Conservation (phyloP, 2,329 filamentous ascomycete species). For the Fusarium acutatum region DNA sequence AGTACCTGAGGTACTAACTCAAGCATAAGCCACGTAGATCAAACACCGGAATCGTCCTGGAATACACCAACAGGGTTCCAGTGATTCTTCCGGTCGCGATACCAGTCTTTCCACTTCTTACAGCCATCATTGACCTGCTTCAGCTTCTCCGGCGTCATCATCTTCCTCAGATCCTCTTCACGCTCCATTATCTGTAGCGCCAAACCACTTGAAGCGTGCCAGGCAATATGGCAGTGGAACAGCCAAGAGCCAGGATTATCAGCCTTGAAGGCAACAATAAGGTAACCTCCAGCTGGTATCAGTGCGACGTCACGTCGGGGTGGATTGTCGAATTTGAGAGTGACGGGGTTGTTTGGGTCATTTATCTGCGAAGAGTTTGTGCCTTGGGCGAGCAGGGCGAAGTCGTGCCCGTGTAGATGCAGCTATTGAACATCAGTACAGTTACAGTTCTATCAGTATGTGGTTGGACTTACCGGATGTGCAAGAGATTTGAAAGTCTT, state of each 20-base stretch:
- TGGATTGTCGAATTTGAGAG: slow-evolving; percentile 16
- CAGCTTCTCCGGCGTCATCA: slow-evolving; percentile 5
- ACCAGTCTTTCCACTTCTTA: slow-evolving; percentile 21
- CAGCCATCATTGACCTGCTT: slow-evolving; percentile 6
- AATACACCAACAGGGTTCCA: background rate
- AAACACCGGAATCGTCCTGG: slow-evolving; percentile 5
- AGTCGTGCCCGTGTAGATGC: slow-evolving; percentile 23
- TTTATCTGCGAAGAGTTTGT: background rate
- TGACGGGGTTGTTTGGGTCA: background rate
- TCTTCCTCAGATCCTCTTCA: slow-evolving; percentile 7
- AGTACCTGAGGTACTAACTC: too few species aligned
- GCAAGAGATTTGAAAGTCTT: background rate
- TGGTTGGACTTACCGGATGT: background rate
- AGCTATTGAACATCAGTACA: background rate
- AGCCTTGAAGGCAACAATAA: slow-evolving; percentile 10
- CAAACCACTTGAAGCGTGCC: slow-evolving; percentile 21
- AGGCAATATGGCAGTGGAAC: slow-evolving; percentile 23
- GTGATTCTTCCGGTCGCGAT: background rate
- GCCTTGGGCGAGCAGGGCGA: slow-evolving; percentile 15
- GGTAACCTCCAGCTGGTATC: slow-evolving; percentile 9
- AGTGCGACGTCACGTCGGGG: slow-evolving; percentile 15
- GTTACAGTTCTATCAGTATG: background rate
- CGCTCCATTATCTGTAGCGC: slow-evolving; percentile 19
- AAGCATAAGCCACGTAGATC: background rate
- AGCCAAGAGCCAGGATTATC: slow-evolving; percentile 22